A percentile compares a stretch with the other conserved stretches of the same genome.
These are phyloP conservation scores for Termitomyces sp. DNA, from an alignment of 768 basidiomycete species.

Conservation along the genomic window DNA sequence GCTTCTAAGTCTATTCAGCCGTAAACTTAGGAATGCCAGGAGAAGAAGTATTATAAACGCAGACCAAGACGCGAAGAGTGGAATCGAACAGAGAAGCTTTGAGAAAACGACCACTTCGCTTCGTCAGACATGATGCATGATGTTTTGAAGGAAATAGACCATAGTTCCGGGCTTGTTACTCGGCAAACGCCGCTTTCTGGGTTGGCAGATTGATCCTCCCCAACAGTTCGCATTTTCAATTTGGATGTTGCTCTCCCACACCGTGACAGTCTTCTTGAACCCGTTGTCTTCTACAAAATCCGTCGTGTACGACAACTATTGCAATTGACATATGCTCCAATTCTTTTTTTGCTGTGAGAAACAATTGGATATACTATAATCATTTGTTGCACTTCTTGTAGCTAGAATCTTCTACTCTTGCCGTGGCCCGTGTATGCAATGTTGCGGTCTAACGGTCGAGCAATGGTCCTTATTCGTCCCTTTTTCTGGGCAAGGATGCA, in stretches of 20 bases:
- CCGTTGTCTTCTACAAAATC: background rate
- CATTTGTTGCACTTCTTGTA: background rate
- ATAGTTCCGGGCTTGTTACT: background rate
- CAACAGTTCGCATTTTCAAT: no score
- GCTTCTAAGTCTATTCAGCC: slow-evolving; percentile 42
- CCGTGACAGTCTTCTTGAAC: background rate
- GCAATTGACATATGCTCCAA: background rate
- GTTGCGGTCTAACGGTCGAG: background rate
- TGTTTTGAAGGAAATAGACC: background rate
- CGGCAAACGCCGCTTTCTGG: background rate
- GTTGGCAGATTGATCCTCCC: no score
- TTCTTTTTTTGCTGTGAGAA: background rate
- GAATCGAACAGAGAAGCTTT: slow-evolving; percentile 48
- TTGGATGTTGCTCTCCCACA: background rate
- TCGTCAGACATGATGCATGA: slow-evolving; percentile 18
- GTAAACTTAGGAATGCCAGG: slow-evolving; percentile 15
- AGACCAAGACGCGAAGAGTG: slow-evolving; percentile 49
- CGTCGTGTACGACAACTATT: background rate
- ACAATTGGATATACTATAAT: background rate
- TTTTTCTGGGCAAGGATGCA: background rate
- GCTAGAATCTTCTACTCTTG: background rate
- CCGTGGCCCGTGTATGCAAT: background rate
- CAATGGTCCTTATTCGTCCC: background rate
- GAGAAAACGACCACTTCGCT: slow-evolving; percentile 43
- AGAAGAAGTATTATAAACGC: slow-evolving; percentile 20